Percentiles rank a stretch among this genome's conserved stretches.
phyloP scores from a whole-genome alignment of 345 rosid species.

The Pistacia integerrima region DNA sequence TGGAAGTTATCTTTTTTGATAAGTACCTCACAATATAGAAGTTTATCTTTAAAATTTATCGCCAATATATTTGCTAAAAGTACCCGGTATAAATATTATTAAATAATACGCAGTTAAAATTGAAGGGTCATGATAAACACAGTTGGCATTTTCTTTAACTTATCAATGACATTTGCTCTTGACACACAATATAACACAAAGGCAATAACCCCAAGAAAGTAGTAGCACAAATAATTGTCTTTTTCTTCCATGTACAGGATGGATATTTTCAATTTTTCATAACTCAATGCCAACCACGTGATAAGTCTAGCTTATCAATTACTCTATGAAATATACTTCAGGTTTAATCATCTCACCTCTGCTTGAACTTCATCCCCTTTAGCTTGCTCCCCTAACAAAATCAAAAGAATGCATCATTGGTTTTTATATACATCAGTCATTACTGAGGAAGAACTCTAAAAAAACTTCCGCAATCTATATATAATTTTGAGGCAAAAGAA shows the following conservation, averaged over 20 bases:
- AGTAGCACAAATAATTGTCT: not conserved
- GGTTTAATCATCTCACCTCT: slow-evolving; percentile 43
- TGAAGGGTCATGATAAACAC: too few relatives aligned
- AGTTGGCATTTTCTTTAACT: too few relatives aligned
- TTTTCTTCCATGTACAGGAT: not conserved
- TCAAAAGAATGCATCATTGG: not conserved
- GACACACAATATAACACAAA: too few relatives aligned
- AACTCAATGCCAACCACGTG: not conserved
- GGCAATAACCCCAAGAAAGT: not conserved
- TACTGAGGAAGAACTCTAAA: not conserved
- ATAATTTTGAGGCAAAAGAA: not conserved
- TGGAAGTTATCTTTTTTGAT: too few relatives aligned
- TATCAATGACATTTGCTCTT: too few relatives aligned
- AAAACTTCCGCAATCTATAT: not conserved
- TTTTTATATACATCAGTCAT: not conserved
- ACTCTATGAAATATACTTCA: not conserved
- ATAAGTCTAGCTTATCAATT: not conserved
- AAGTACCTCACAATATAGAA: too few relatives aligned
- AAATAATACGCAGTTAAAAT: too few relatives aligned
- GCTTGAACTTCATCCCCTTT: slow-evolving; percentile 51
- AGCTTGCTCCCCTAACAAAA: slow-evolving; percentile 60
- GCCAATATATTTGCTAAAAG: too few relatives aligned
- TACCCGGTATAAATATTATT: too few relatives aligned
- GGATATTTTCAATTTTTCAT: not conserved
- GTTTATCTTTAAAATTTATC: too few relatives aligned